Evolutionary conservation across 805 yeast genomes (phyloP).

Genomic region (Suhomyces sp.): DNA sequence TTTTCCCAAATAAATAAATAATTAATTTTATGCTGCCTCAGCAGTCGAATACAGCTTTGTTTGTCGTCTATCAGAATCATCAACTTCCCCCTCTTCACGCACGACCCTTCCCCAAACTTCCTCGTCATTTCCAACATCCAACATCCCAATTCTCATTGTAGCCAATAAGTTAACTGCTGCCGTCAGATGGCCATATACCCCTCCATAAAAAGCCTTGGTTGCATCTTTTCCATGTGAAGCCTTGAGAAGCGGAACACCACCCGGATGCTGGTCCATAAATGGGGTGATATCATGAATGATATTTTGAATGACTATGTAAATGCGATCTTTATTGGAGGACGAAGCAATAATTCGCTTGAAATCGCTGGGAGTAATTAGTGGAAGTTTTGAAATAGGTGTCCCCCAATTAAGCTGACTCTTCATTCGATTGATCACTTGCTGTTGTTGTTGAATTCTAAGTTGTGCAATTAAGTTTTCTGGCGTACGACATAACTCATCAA

Average conservation of each 20-base stretch:
- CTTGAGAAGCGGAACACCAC: conserved; percentile 75
- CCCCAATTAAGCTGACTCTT: conserved; percentile 89
- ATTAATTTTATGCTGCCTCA: conserved; percentile 31
- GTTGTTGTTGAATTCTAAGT: conserved; percentile 61
- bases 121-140: conserved; percentile 77
- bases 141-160: conserved; percentile 89
- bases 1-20: too few relatives aligned
- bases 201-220: conserved; percentile 91
- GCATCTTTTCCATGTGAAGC: conserved; percentile 92
- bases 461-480: conserved; percentile 70
- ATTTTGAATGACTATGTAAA: conserved; percentile 81
- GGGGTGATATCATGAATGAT: conserved; percentile 93
- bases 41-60: conserved; percentile 28
- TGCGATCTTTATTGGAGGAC: conserved; percentile 44
- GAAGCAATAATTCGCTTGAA: conserved; percentile 40
- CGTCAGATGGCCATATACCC: conserved; percentile 88
- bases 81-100: conserved; percentile 57
- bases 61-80: conserved; percentile 20
- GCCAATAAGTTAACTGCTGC: conserved; percentile 90
- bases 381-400: conserved; percentile 83
- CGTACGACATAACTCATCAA: conserved; percentile 56
- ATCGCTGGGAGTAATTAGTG: conserved; percentile 54
- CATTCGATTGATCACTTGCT: conserved; percentile 72
- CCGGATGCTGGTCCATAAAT: conserved; percentile 90
- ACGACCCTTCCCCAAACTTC: conserved; percentile 79